Evolutionary conservation across 1,139 yeast genomes (phyloP).

Genomic region (Kodamaea arcana): DNA sequence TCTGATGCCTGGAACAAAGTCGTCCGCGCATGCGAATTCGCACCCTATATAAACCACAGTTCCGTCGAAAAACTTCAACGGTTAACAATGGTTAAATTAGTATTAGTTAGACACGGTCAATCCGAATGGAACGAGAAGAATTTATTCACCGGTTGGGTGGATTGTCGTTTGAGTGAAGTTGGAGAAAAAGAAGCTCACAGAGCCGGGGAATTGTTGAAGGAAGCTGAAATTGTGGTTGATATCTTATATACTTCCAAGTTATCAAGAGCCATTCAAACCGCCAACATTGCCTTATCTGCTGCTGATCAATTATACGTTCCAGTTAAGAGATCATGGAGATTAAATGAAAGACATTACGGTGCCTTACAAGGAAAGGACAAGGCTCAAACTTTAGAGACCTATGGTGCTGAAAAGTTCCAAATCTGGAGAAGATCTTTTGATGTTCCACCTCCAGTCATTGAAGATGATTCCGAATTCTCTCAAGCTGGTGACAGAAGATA

Average conservation of each 20-base stretch:
- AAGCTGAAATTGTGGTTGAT: slow-evolving; percentile 82
- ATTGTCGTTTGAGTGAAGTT: slow-evolving; percentile 75
- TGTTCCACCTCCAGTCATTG: slow-evolving; percentile 92
- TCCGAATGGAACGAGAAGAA: slow-evolving; percentile 98
- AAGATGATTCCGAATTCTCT: slow-evolving; percentile 72
- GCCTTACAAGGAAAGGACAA: slow-evolving; percentile 98
- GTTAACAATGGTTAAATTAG: slow-evolving; percentile 56
- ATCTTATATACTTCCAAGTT: slow-evolving; percentile 87
- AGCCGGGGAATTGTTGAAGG: slow-evolving; percentile 92
- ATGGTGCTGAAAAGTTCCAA: slow-evolving; percentile 92
- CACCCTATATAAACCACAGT: not conserved
- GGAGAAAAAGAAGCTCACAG: slow-evolving; percentile 89
- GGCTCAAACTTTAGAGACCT: slow-evolving; percentile 84
- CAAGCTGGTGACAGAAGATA: slow-evolving; percentile 87
- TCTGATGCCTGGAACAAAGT: slow-evolving; percentile 17
- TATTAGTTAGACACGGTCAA: slow-evolving; percentile 96
- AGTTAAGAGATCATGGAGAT: slow-evolving; percentile 94
- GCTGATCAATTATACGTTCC: slow-evolving; percentile 92
- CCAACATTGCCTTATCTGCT: slow-evolving; percentile 85
- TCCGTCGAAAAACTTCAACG: not conserved
- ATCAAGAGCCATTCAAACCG: slow-evolving; percentile 96
- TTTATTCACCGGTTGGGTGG: slow-evolving; percentile 99
- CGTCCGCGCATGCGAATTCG: slow-evolving; percentile 17
- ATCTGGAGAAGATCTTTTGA: slow-evolving; percentile 98
- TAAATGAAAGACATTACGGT: slow-evolving; percentile 99